Percentiles rank a stretch among this genome's conserved stretches.
phyloP scores from a whole-genome alignment of 441 rosid genomes.

The Populus trichocarpa region DNA sequence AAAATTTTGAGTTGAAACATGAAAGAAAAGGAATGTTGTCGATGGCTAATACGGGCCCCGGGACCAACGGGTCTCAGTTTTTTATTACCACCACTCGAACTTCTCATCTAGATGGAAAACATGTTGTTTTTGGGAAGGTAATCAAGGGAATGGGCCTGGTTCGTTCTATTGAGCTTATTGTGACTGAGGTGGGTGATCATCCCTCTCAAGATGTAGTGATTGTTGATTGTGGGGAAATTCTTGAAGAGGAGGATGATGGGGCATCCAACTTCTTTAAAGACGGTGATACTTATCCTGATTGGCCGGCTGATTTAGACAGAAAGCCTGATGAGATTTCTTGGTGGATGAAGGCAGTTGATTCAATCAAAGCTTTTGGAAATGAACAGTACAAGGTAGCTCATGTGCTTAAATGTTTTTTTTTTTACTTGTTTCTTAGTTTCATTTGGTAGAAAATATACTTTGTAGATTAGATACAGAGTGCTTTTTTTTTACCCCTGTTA shows the following conservation, averaged over 20 bases:
- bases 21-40: constrained; percentile 85
- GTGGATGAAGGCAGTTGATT: constrained; percentile 81
- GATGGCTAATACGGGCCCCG: constrained; percentile 73
- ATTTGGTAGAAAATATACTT: background rate
- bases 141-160: constrained; percentile 82
- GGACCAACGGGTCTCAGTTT: constrained; percentile 84
- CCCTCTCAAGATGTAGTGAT: constrained; percentile 54
- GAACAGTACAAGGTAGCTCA: constrained; percentile 56
- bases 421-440: background rate
- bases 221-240: constrained; percentile 67
- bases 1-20: constrained; percentile 72
- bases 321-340: constrained; percentile 58
- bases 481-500: background rate
- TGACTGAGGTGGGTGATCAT: constrained; percentile 37
- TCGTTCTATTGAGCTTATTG: constrained; percentile 65
- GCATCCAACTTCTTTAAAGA: constrained; percentile 66
- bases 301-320: constrained; percentile 70
- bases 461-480: background rate
- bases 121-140: constrained; percentile 77
- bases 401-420: background rate
- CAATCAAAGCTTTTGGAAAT: constrained; percentile 62
- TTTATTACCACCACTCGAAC: constrained; percentile 76
- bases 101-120: constrained; percentile 80
- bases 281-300: constrained; percentile 71
- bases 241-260: constrained; percentile 69